These are phyloP conservation scores for Lolium rigidum DNA, from an alignment of 176 grass and related monocot genomes.

Conservation along the genomic window DNA sequence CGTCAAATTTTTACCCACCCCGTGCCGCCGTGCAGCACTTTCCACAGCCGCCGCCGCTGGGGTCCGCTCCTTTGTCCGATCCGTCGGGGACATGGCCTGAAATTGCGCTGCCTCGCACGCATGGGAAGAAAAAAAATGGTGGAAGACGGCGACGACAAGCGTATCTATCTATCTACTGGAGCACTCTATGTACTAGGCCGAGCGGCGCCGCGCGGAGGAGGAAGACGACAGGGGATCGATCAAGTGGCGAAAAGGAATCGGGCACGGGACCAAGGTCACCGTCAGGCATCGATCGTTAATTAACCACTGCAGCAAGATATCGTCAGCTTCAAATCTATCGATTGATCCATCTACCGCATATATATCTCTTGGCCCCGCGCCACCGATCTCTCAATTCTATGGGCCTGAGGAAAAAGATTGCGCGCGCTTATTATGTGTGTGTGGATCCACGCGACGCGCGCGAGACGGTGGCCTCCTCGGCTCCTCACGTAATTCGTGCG, in stretches of 20 bases:
- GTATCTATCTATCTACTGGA: not conserved
- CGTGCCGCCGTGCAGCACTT: no score
- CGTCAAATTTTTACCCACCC: not conserved
- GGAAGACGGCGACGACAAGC: not conserved
- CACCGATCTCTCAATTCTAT: not conserved
- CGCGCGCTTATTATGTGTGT: not conserved
- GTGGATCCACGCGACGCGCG: not conserved
- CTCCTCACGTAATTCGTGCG: not conserved
- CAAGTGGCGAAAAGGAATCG: constrained; percentile 7
- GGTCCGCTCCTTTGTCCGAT: no score
- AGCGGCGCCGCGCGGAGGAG: not conserved
- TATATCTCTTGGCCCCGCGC: not conserved
- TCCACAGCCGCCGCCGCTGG: no score
- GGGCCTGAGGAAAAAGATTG: not conserved
- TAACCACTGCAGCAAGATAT: not conserved
- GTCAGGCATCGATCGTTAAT: not conserved
- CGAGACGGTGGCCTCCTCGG: not conserved
- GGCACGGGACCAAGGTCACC: not conserved
- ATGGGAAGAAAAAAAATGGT: not conserved
- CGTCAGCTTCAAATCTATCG: not conserved
- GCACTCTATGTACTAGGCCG: not conserved
- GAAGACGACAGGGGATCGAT: not conserved
- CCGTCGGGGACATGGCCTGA: not conserved
- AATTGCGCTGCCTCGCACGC: not conserved
- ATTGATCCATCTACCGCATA: not conserved